Conservation (phyloP, 148 eudicot species). For the Rhododendron mucronatum region DNA sequence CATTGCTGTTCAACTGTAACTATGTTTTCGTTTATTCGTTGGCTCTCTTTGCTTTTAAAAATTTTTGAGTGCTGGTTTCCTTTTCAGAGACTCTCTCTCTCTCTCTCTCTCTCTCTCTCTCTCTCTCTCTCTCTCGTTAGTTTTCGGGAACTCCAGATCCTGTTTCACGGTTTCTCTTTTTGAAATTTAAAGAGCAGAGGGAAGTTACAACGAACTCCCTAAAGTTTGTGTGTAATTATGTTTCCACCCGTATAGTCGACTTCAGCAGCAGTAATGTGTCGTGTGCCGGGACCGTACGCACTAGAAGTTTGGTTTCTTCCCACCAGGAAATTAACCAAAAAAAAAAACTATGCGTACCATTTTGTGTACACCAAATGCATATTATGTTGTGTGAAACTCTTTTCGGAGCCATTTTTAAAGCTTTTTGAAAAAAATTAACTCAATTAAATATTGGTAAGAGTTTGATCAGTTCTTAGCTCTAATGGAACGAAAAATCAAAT, state of each 20-base stretch:
- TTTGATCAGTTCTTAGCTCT: no score
- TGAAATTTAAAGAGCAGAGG: neutral
- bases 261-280: neutral
- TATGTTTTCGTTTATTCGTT: neutral
- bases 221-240: neutral
- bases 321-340: neutral
- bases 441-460: fast-evolving
- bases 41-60: neutral
- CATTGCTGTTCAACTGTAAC: neutral
- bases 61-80: neutral
- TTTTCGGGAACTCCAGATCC: neutral
- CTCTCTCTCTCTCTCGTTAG: neutral
- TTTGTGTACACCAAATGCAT: no score
- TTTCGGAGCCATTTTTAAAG: no score
- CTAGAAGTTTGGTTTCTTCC: neutral
- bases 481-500: no score
- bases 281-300: neutral
- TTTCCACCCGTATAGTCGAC: neutral
- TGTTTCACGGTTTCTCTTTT: neutral
- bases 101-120: neutral
- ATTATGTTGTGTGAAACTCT: no score
- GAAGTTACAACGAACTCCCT: neutral
- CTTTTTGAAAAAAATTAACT: no score
- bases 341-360: no score
- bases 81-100: neutral